Base-by-base conservation (phyloP, 129 eudicot genomes). In the Logfia minima region DNA sequence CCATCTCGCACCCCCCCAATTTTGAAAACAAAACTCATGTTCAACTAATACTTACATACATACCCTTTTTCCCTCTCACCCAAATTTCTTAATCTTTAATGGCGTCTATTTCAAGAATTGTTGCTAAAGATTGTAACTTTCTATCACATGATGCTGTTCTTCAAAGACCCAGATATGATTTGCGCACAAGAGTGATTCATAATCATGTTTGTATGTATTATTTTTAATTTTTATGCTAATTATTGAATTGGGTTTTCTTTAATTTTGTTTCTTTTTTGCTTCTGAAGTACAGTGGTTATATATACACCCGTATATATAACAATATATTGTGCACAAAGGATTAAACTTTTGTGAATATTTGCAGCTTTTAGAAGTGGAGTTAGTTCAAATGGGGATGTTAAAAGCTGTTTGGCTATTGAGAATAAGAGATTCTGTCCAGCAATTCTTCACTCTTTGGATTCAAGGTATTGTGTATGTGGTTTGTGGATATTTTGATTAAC, bases 91-190 rank as follows among this genome's bases (percentile, higher is more conserved):
- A 48, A 24, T 55, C 35, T 73, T 39, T 67, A 67, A 89, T 89
- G 95, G 89, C 89, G n/a, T 83, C 91, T 35, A 70, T 89, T 26
- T 86, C 91, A 4, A 87, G 91, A 76, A 78, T 83, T 70, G 82
- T 87, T 55, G 83, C 80, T 14, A 84, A 87, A 75, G 88, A 83
- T 63, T 85, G 83, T 55, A 89, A 70, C 34, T 83, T 89, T 81
- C 84, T 63, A 32, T 84, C 84, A 9, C 53, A 35, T 64, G 81
- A 86, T 74, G 84, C 79, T 67, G 80, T 75, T 78, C 67, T 84
- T 75, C 83, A 80, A 34, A 78, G 87, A 78, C 86, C 91, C 74
- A 77, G 82, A 58, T 63, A 32, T 68, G 84, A 80, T 37, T 75
- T 84, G 29, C 21, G 79, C 8, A 60, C 79, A 16, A 77, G 78